Evolutionary conservation across 176 grass and related monocot species (phyloP).

Genomic region (Oryza longistaminata): DNA sequence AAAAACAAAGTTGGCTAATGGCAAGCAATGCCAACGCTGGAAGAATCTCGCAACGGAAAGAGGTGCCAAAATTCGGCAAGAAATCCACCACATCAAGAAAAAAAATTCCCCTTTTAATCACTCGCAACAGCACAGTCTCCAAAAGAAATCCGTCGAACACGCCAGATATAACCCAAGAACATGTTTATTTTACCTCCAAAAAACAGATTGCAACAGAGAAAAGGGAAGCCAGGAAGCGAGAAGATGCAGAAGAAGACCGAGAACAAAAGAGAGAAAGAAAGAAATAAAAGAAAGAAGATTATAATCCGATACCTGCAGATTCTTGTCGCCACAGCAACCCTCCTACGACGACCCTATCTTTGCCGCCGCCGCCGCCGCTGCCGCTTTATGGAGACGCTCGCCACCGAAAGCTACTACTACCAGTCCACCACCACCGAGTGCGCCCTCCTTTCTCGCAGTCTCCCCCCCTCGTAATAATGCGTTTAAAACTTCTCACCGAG

Average conservation of each 20-base stretch:
- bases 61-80: conserved; percentile 6
- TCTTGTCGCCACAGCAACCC: not conserved
- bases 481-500: conserved; percentile 31
- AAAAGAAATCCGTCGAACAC: conserved; percentile 17
- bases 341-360: not conserved
- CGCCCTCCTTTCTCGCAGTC: conserved; percentile 32
- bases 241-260: not conserved
- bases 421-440: not conserved
- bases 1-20: conserved; percentile 4
- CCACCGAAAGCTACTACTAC: conserved; percentile 45
- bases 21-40: conserved; percentile 39
- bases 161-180: not conserved
- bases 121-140: not conserved
- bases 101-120: not conserved
- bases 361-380: conserved; percentile 13
- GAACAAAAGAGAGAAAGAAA: not conserved
- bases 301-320: conserved; percentile 32
- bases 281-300: not conserved
- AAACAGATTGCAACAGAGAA: not conserved
- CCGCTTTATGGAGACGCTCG: conserved; percentile 46
- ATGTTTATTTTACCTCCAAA: not conserved
- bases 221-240: not conserved
- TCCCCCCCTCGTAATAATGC: not conserved
- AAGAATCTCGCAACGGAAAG: conserved; percentile 33
- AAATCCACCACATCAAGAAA: not conserved